Conservation (phyloP, 2,329 filamentous ascomycete genomes). For the Cryphonectria carpinicola region DNA sequence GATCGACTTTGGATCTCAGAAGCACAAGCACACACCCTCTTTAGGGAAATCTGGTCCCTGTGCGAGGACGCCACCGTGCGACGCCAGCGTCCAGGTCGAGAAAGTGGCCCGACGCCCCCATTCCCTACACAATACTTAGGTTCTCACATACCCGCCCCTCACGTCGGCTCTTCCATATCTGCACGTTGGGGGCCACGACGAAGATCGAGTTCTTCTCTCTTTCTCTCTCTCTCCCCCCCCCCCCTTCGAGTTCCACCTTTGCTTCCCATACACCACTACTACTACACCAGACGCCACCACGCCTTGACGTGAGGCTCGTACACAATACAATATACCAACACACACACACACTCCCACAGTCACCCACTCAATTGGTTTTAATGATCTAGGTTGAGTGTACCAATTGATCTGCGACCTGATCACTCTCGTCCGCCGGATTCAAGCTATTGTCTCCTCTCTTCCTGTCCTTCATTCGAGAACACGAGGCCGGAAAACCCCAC, state of each 20-base stretch:
- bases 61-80: conserved; percentile 16
- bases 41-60: not conserved
- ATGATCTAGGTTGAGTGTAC: not conserved
- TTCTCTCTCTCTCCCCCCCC: not conserved
- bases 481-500: too few species aligned
- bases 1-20: conserved; percentile 8
- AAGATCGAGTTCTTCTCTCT: not conserved
- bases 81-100: conserved; percentile 15
- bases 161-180: conserved; percentile 24
- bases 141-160: conserved; percentile 6
- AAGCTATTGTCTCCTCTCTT: not conserved
- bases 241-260: not conserved
- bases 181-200: conserved; percentile 17
- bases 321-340: not conserved
- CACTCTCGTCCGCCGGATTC: not conserved
- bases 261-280: not conserved
- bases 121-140: conserved; percentile 6
- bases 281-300: conserved; percentile 12
- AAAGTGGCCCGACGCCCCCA: conserved; percentile 6
- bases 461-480: not conserved
- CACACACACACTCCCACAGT: too few species aligned
- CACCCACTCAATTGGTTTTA: not conserved
- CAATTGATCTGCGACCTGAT: not conserved
- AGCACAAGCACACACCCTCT: conserved; percentile 1
- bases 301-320: not conserved